Conservation (phyloP, 345 rosid genomes). For the Brassica carinata region DNA sequence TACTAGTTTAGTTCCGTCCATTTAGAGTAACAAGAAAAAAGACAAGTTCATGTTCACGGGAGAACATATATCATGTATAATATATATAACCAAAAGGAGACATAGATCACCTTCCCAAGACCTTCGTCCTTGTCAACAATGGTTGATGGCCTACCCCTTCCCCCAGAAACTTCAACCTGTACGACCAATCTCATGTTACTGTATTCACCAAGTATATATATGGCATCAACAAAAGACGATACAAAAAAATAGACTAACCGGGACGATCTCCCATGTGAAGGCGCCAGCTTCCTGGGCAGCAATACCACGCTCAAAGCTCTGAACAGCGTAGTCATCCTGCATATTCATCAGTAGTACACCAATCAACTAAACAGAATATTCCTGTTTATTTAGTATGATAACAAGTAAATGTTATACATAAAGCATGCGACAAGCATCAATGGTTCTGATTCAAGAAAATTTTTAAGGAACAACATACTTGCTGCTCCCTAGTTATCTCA, state of each 20-base stretch:
- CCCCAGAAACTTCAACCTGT: slow-evolving; percentile 96
- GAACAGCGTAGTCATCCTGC: slow-evolving; percentile 86
- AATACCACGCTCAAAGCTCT: slow-evolving; percentile 97
- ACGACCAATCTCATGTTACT: neutral
- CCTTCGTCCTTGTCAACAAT: slow-evolving; percentile 93
- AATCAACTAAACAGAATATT: neutral
- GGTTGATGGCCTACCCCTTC: slow-evolving; percentile 85
- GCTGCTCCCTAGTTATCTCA: slow-evolving; percentile 79
- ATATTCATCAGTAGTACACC: slow-evolving; percentile 11
- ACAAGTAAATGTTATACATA: too few relatives aligned
- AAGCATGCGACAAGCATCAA: neutral
- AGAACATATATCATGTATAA: neutral
- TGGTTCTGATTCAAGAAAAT: neutral
- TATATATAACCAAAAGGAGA: neutral
- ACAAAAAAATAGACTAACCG: slow-evolving; percentile 51
- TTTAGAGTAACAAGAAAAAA: neutral
- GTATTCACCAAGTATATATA: slow-evolving; percentile 7
- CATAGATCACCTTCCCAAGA: slow-evolving; percentile 72
- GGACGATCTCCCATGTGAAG: slow-evolving; percentile 91
- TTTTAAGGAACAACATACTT: slow-evolving; percentile 43
- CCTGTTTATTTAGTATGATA: too few relatives aligned
- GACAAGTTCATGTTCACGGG: neutral
- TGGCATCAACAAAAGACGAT: slow-evolving; percentile 3
- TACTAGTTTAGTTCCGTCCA: neutral
- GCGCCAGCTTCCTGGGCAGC: slow-evolving; percentile 86